phyloP scores from a whole-genome alignment of 1,284 basidiomycete species.

The Naganishia liquefaciens region DNA sequence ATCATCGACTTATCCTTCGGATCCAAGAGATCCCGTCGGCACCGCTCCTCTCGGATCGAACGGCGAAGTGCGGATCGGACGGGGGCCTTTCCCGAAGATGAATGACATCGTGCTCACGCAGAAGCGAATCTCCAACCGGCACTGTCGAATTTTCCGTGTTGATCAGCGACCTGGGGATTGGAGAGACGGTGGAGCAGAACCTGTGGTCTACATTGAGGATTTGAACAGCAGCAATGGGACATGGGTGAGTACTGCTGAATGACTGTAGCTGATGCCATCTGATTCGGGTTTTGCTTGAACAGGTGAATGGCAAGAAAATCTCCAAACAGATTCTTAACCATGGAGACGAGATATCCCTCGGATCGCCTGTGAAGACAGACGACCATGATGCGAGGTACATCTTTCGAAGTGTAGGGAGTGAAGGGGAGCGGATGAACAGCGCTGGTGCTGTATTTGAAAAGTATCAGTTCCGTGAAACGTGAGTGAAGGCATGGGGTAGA shows the following conservation, averaged over 20 bases:
- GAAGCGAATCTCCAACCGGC: slow-evolving; percentile 50
- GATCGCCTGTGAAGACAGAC: slow-evolving; percentile 55
- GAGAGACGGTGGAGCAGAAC: slow-evolving; percentile 43
- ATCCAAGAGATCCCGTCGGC: slow-evolving; percentile 2
- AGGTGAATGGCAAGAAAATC: slow-evolving; percentile 73
- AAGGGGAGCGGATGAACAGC: slow-evolving; percentile 45
- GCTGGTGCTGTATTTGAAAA: slow-evolving; percentile 55
- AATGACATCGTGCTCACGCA: slow-evolving; percentile 49
- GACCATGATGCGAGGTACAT: slow-evolving; percentile 58
- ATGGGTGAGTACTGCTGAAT: slow-evolving; percentile 61
- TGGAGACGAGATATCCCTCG: slow-evolving; percentile 80
- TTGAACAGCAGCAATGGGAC: slow-evolving; percentile 76
- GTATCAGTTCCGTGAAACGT: slow-evolving; percentile 50
- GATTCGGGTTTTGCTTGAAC: background rate
- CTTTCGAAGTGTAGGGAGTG: slow-evolving; percentile 47
- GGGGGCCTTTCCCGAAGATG: slow-evolving; percentile 39
- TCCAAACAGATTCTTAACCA: slow-evolving; percentile 67
- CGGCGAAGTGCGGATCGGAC: slow-evolving; percentile 45
- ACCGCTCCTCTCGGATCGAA: slow-evolving; percentile 19
- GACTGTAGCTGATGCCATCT: background rate
- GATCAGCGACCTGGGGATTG: slow-evolving; percentile 35
- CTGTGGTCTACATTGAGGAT: slow-evolving; percentile 68
- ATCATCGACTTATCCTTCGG: slow-evolving; percentile 31
- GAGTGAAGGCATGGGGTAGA: slow-evolving; percentile 24
- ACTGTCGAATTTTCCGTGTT: slow-evolving; percentile 47